A percentile compares a stretch with the other conserved stretches of the same genome.
Evolutionary conservation across 495 filamentous ascomycete species (phyloP).

Genomic region (Immersiella caudata): DNA sequence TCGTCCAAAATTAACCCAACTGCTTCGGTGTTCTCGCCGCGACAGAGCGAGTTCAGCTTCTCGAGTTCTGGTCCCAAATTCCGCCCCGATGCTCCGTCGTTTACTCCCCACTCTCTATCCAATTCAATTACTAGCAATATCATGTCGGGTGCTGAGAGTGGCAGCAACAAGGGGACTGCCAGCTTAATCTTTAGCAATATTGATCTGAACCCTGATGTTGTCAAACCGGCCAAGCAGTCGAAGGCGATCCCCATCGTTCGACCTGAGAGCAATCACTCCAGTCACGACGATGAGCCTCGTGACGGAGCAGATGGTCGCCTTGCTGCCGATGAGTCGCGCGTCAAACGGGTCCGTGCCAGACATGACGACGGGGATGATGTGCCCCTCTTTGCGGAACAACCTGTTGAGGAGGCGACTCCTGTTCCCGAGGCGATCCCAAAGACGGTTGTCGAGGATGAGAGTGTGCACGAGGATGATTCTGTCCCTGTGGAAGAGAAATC

Average conservation of each 20-base stretch:
- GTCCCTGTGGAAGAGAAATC: constrained; percentile 37
- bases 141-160: constrained; percentile 40
- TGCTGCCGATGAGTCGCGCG: constrained; percentile 57
- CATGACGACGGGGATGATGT: constrained; percentile 66
- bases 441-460: constrained; percentile 4
- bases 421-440: constrained; percentile 26
- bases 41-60: constrained; percentile 72
- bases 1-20: constrained; percentile 65
- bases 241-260: constrained; percentile 82
- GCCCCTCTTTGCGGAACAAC: constrained; percentile 64
- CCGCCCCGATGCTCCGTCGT: constrained; percentile 78
- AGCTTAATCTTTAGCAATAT: constrained; percentile 76
- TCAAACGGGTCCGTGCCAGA: constrained; percentile 70
- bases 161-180: constrained; percentile 40
- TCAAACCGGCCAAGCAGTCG: constrained; percentile 66
- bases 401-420: constrained; percentile 37
- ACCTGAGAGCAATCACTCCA: constrained; percentile 57
- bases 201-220: constrained; percentile 61
- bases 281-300: constrained; percentile 40
- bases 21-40: constrained; percentile 73
- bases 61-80: constrained; percentile 68
- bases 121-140: constrained; percentile 43
- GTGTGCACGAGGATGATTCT: constrained; percentile 27
- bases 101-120: constrained; percentile 63
- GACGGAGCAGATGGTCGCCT: constrained; percentile 57